These are phyloP conservation scores for Streptanthus diversifolius DNA, from an alignment of 345 rosid genomes.

Conservation along the genomic window DNA sequence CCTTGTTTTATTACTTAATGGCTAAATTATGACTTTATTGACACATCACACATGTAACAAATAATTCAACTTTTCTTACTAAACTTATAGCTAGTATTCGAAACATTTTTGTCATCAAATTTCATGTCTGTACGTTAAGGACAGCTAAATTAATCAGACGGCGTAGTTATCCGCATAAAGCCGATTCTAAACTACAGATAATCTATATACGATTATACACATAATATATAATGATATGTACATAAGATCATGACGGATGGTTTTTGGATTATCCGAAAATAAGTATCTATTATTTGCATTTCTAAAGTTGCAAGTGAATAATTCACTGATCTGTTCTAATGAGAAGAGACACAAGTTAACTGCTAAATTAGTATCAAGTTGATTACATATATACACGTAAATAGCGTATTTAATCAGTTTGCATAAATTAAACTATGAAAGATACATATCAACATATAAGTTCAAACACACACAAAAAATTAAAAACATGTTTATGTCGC, in stretches of 20 bases:
- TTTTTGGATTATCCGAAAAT: neutral
- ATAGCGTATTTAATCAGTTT: neutral
- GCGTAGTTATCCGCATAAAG: neutral
- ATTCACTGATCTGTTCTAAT: neutral
- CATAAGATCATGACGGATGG: neutral
- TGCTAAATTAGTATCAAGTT: neutral
- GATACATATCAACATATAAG: too few species aligned
- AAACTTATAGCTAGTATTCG: neutral
- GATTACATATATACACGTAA: neutral
- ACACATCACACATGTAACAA: slow-evolving; percentile 20
- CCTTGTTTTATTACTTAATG: slow-evolving; percentile 2
- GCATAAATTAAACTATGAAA: neutral
- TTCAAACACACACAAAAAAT: too few species aligned
- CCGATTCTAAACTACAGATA: neutral
- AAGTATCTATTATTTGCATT: neutral
- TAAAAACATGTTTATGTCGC: neutral
- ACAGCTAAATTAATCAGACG: slow-evolving; percentile 1
- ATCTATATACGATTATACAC: neutral
- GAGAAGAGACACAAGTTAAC: neutral
- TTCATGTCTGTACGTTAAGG: slow-evolving; percentile 7
- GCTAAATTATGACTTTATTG: slow-evolving; percentile 9
- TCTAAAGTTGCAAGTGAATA: neutral
- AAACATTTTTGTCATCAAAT: neutral
- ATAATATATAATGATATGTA: neutral
- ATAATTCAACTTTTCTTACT: neutral